These are phyloP conservation scores for Trichoderma reesei DNA, from an alignment of 495 filamentous ascomycete species.

Conservation along the genomic window DNA sequence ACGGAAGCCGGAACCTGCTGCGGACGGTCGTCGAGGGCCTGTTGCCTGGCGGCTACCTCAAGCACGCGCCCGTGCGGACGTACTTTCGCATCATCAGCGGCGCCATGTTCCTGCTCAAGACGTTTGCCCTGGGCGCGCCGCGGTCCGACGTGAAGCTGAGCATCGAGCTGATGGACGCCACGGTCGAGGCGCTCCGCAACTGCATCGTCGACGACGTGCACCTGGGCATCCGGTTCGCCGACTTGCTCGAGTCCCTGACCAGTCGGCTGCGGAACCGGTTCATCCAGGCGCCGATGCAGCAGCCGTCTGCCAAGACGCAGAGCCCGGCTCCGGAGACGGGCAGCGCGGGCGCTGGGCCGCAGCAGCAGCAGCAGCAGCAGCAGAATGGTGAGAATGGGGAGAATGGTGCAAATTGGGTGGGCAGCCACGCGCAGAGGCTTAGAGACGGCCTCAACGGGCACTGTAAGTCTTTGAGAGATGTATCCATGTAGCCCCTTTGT, in stretches of 20 bases:
- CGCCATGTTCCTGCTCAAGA: constrained; percentile 89
- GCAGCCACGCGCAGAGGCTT: constrained; percentile 19
- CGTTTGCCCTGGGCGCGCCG: constrained; percentile 84
- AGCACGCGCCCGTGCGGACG: constrained; percentile 85
- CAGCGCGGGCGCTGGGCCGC: constrained; percentile 8
- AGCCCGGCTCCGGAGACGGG: constrained; percentile 25
- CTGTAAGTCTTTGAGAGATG: constrained; percentile 20
- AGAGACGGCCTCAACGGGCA: constrained; percentile 21
- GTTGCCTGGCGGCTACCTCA: constrained; percentile 71
- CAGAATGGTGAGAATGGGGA: constrained; percentile 19
- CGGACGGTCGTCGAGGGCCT: constrained; percentile 74
- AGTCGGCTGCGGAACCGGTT: constrained; percentile 65
- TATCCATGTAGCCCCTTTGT: background rate
- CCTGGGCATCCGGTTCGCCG: constrained; percentile 88
- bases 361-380: too few species aligned
- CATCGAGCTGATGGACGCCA: constrained; percentile 69
- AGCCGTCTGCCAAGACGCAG: constrained; percentile 25
- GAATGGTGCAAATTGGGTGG: constrained; percentile 20
- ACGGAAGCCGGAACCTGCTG: constrained; percentile 75
- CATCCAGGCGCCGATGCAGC: constrained; percentile 43
- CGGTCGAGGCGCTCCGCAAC: constrained; percentile 67
- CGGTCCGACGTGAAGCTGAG: constrained; percentile 80
- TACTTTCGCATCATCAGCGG: constrained; percentile 92
- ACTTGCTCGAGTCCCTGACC: constrained; percentile 74
- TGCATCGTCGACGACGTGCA: constrained; percentile 95